phyloP scores from a whole-genome alignment of 2,329 filamentous ascomycete species.

The Aspergillus cejpii region DNA sequence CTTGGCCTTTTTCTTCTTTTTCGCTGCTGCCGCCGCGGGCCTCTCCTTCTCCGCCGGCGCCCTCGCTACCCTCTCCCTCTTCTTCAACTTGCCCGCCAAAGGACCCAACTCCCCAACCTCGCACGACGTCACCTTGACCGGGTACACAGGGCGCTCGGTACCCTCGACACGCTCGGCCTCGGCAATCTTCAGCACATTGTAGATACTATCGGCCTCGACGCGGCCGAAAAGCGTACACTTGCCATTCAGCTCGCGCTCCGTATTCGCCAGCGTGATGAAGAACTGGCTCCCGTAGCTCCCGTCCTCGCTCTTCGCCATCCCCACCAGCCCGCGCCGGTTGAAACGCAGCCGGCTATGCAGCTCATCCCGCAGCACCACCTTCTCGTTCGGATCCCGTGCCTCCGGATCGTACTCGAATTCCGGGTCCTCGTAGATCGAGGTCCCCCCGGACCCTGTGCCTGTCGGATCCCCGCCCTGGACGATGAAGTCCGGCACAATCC shows the following conservation, averaged over 20 bases:
- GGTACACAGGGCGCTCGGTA: constrained; percentile 77
- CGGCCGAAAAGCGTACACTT: constrained; percentile 93
- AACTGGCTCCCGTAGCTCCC: constrained; percentile 93
- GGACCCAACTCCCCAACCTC: constrained; percentile 43
- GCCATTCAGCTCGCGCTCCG: constrained; percentile 74
- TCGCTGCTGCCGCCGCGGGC: constrained; percentile 26
- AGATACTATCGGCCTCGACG: constrained; percentile 88
- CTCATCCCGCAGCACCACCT: constrained; percentile 74
- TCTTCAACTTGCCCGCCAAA: constrained; percentile 41
- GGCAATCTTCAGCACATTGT: constrained; percentile 89
- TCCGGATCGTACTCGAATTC: constrained; percentile 50
- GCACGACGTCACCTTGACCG: constrained; percentile 60
- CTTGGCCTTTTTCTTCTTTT: constrained; percentile 25
- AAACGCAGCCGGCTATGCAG: constrained; percentile 89
- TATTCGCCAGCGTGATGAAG: constrained; percentile 81
- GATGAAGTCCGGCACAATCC: constrained; percentile 84
- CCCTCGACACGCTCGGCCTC: constrained; percentile 75
- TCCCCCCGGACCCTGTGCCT: constrained; percentile 82
- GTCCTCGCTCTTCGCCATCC: constrained; percentile 74
- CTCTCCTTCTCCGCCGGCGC: constrained; percentile 20
- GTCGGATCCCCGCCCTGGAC: constrained; percentile 93
- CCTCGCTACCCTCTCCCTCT: constrained; percentile 34
- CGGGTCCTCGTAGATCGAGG: constrained; percentile 77
- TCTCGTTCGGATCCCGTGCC: constrained; percentile 42
- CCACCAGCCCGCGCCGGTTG: constrained; percentile 80